Evolutionary conservation across 1,284 basidiomycete genomes (phyloP), one percentile per base, ranked within the genome.

Genomic region (Malassezia caprae): DNA sequence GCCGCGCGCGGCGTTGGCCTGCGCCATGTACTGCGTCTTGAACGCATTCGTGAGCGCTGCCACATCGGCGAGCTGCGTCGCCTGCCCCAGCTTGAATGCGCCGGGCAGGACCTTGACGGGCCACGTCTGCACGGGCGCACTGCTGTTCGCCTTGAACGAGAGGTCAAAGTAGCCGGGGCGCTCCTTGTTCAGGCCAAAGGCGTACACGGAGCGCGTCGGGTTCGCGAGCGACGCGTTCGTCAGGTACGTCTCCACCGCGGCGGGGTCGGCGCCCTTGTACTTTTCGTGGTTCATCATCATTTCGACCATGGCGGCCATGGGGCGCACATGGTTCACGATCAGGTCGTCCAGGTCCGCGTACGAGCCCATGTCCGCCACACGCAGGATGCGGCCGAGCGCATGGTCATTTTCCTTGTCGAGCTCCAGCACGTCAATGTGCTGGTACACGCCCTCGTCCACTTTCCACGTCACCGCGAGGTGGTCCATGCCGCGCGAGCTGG

Each of bases 381-480:
- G 72, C 49, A 90, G 80, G 49, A 91, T 82, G 53, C 85, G 81
- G 10, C 83, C 83, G 5, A 87, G 82, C 26, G 85, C 67, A 53
- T 77, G 78, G 55, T 79, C 79, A 66, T 89, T 88, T 15, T 85
- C 82, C 75, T 82, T 82, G 74, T 81, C 78, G 42, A 81, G 73
- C 71, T 99, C 94, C 26, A 85, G 84, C 7, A 98, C 90, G 75
- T 98, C 90, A 59, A 99, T 88, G 73, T 99, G 96, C 75, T 98
- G 94, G 77, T 88, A 98, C 19, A 99, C 80, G 60, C 86, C 88
- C 58, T 96, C 88, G 65, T 94, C 93, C 10, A 99, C 91, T 77
- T 98, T 98, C 94, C 94, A 99, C 0, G 94, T 99, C 12, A 98
- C 87, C 31, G 94, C 94, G 32, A 99, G 80, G 76, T 98, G 94